phyloP scores from a whole-genome alignment of 176 grass and related monocot genomes.

The Paspalum notatum region DNA sequence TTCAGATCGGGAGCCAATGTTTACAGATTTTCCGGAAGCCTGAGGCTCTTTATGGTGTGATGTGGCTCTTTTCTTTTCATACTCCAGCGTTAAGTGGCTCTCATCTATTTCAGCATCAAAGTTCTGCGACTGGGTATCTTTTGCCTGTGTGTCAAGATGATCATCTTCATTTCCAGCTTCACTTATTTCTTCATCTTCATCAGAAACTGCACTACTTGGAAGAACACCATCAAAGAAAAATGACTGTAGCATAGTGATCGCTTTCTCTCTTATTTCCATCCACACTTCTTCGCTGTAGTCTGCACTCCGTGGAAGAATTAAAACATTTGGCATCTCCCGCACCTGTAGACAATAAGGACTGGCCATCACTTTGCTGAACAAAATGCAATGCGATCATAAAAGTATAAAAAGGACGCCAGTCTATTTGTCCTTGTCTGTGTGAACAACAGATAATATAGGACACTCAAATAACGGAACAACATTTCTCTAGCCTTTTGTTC shows the following conservation, averaged over 20 bases:
- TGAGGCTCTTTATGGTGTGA: conserved; percentile 64
- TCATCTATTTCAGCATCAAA: conserved; percentile 65
- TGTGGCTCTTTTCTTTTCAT: conserved; percentile 64
- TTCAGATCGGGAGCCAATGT: conserved; percentile 64
- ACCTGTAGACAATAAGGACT: conserved; percentile 58
- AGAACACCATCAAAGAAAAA: conserved; percentile 93
- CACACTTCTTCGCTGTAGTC: conserved; percentile 99
- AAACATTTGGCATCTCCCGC: conserved; percentile 96
- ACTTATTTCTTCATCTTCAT: conserved; percentile 82
- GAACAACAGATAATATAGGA: neutral
- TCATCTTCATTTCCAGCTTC: conserved; percentile 77
- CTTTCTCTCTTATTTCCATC: conserved; percentile 98
- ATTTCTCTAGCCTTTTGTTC: neutral
- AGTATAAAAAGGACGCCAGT: neutral
- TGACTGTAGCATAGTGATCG: conserved; percentile 85
- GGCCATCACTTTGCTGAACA: neutral
- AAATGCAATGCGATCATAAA: neutral
- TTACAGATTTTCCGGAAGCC: conserved; percentile 52
- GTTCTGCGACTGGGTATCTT: conserved; percentile 48
- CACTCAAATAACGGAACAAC: conserved; percentile 27
- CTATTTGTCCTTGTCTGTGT: conserved; percentile 10
- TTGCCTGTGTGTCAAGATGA: conserved; percentile 56
- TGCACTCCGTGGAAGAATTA: conserved; percentile 92
- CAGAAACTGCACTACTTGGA: conserved; percentile 77
- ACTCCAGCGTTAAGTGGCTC: conserved; percentile 69